phyloP scores from a whole-genome alignment of 2,329 filamentous ascomycete species.

The Claviceps sp. region DNA sequence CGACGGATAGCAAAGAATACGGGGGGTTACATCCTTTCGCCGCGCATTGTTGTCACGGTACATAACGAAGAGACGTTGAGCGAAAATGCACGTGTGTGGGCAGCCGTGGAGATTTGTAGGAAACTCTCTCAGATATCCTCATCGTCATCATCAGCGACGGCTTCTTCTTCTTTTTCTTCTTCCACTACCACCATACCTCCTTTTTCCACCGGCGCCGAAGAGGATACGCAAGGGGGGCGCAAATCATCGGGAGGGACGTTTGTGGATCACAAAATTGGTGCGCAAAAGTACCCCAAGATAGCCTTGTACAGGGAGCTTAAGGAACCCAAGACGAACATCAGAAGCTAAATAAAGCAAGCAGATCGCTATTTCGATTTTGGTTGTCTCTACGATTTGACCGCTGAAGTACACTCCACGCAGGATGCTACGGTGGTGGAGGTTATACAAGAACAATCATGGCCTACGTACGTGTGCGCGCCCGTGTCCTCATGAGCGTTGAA shows the following conservation, averaged over 20 bases:
- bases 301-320: not conserved
- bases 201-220: not conserved
- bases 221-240: not conserved
- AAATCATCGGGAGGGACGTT: constrained; percentile 5
- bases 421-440: constrained; percentile 31
- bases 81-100: constrained; percentile 28
- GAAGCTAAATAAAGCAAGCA: constrained; percentile 8
- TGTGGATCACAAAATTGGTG: constrained; percentile 12
- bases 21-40: constrained; percentile 22
- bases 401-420: constrained; percentile 30
- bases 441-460: constrained; percentile 29
- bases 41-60: constrained; percentile 29
- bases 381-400: constrained; percentile 33
- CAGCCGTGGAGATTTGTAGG: constrained; percentile 33
- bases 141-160: not conserved
- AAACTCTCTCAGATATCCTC: constrained; percentile 18
- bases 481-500: too few relatives aligned
- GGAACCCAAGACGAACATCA: too few relatives aligned
- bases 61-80: constrained; percentile 24
- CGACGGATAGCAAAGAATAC: constrained; percentile 5
- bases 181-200: not conserved
- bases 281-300: not conserved
- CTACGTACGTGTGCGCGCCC: constrained; percentile 18
- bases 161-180: not conserved
- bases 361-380: constrained; percentile 27